Evolutionary conservation across 208 protist species (phyloP).

Genomic region (Trypanosoma melophagium): DNA sequence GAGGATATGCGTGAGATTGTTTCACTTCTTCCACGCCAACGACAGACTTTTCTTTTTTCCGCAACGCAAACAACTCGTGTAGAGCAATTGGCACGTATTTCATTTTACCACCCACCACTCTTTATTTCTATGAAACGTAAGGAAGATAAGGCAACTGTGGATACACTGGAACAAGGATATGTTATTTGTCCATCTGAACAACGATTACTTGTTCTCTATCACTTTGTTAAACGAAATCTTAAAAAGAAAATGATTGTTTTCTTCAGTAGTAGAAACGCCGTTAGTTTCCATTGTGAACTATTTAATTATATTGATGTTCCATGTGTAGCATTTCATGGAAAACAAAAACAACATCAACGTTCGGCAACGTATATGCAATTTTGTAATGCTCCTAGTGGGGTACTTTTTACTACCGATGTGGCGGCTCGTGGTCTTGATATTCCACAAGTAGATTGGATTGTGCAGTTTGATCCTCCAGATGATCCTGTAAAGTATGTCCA

Average conservation of each 20-base stretch:
- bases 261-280: conserved; percentile 97
- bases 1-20: conserved; percentile 99
- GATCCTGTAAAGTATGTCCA: conserved; percentile 99
- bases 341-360: conserved; percentile 99
- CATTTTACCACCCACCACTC: conserved; percentile 91
- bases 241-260: conserved; percentile 99
- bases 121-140: conserved; percentile 97
- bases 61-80: conserved; percentile 99
- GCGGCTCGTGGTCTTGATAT: conserved; percentile 99
- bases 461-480: conserved; percentile 99
- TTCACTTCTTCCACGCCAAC: conserved; percentile 94
- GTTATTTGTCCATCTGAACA: conserved; percentile 94
- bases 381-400: conserved; percentile 96
- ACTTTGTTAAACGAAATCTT: conserved; percentile 98
- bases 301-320: conserved; percentile 99
- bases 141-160: conserved; percentile 91
- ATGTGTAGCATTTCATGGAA: conserved; percentile 98
- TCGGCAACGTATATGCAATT: conserved; percentile 99
- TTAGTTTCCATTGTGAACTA: conserved; percentile 99
- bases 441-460: conserved; percentile 99
- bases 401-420: conserved; percentile 99
- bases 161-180: conserved; percentile 97
- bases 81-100: conserved; percentile 95
- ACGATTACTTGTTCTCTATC: conserved; percentile 98
- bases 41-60: conserved; percentile 99